Base-by-base conservation (phyloP, 202 grass and related monocot species). In the Saccharum hybrid region DNA sequence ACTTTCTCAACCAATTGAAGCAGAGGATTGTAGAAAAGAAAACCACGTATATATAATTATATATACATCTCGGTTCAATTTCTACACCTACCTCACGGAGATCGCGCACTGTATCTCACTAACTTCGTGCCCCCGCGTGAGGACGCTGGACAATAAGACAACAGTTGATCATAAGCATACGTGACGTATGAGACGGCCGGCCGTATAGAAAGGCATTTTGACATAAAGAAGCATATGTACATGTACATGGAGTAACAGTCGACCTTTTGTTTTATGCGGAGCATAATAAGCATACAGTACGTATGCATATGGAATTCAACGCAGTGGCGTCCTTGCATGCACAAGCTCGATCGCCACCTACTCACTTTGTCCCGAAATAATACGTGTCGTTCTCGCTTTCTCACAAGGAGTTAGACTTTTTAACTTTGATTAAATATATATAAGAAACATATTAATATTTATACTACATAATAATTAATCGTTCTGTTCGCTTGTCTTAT, bases 141-240 rank as follows among this genome's bases (percentile, higher is more conserved):
- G 21, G 5, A 65, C 68, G 18, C 36, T 34, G 36, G 36, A 66
- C 23, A 45, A 49, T 49, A 15, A 15, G 45, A 38, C 19, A 66
- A 73, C 74, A 83, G 59, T 83, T 38, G 38, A 57, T 38, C 80
- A 60, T 72, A 78, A 78, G 69, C 46, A 88, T 72, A 66, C 5
- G 49, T 6, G 9, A 80, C n/a, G 39, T 75, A 75, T 68, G 37
- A 67, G 70, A 60, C 46, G 15, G 4, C 2, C 77, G 6, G 12
- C 18, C 26, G 59, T 46, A 66, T 67, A 15, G 11, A 31, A 13
- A 70, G 26, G 2, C 34, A 59, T 19, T 63, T 63, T 54, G 40
- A 64, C 45, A 71, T 84, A 77, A 78, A 85, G 66, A 70, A 76
- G 72, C 72, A 82, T 87, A 4, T 63, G 49, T 68, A 60, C 54